Evolutionary conservation across 768 basidiomycete genomes (phyloP), one percentile per base, ranked within the genome.

Genomic region (Epithele typhae): DNA sequence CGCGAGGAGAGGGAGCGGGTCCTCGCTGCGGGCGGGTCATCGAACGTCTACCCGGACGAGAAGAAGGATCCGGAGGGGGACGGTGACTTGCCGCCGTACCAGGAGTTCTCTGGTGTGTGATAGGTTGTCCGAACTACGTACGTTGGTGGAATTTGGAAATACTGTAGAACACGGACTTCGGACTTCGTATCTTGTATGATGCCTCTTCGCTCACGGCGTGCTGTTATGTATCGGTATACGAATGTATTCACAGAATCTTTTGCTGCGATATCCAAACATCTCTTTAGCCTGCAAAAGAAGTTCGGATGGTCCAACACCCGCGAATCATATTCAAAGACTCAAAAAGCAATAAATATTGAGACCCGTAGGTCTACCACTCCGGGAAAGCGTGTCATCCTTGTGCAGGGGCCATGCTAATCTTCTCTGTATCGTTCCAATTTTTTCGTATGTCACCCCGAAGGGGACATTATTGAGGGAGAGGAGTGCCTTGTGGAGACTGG

Each of bases 391-490:
- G 92, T 93, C 92, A 94, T 94, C 92, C 93, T 94, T 96, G 92
- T 95, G 93, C 92, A 95, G 92, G 93, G 92, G 92, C 93, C 89
- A 95, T 95, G 92, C 92, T 94, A 93, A 95, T 93, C 92, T 94
- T 94, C 92, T 95, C 92, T 93, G 92, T 93, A 94, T 93, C 87
- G 90, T 92, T 93, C 88, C 91, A 92, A 92, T 87, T 90, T 92
- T 92, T 87, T 86, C 84, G 82, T 89, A 85, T 87, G 87, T 82
- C 84, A 84, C 87, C 82, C 83, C 83, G 82, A 85, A 86, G 82
- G 82, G 84, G 82, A 82, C 82, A 81, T n/a, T n/a, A n/a, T n/a
- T n/a, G n/a, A n/a, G n/a, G n/a, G n/a, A n/a, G n/a, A n/a, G n/a
- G n/a, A n/a, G n/a, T n/a, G n/a, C n/a, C n/a, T n/a, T n/a, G n/a